Evolutionary conservation across 2,329 filamentous ascomycete genomes (phyloP), one percentile per base, ranked within the genome.

Genomic region (Aspergillus sp.): DNA sequence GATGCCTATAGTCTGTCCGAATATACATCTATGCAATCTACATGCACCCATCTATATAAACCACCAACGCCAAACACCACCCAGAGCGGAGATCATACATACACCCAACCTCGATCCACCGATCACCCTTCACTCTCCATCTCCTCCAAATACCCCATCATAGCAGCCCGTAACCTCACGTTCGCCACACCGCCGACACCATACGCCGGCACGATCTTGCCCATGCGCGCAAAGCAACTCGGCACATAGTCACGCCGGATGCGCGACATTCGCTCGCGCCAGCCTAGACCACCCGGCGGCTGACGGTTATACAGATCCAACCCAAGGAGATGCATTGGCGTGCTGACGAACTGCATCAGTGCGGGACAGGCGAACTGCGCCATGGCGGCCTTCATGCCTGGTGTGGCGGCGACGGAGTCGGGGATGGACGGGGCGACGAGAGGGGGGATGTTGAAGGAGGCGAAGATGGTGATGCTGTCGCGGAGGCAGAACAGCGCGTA

Each of bases 141-240:
- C 24, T 73, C 72, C 62, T 81, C 80, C 52, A 89, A 66, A 61
- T 69, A 79, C 60, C 75, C 76, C 86, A 95, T 91, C 61, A 93
- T 67, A 49, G 68, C 76, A 64, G 74, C 77, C 61, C 91, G 80
- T 42, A 93, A 77, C 64, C 88, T 85, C 53, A 80, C 80, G 72
- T 96, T 96, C 10, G 94, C 87, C 10, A 95, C 89, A 0, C 91
- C 91, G 1, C 91, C 92, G 11, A 95, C 80, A 2, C 91, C 92
- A 76, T 93, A 96, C 0, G 91, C 91, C 16, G 91, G 91, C 2
- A 96, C 81, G 61, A 96, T 95, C 64, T 92, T 82, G 55, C 88
- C 88, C 72, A 96, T 87, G 49, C 91, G 76, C 22, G 92, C 91
- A 51, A 82, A 72, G 26, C 84, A 83, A 68, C 88, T 93, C 57